Evolutionary conservation across 768 basidiomycete species (phyloP), one percentile per base, ranked within the genome.

Genomic region (Tulasnella sp.): DNA sequence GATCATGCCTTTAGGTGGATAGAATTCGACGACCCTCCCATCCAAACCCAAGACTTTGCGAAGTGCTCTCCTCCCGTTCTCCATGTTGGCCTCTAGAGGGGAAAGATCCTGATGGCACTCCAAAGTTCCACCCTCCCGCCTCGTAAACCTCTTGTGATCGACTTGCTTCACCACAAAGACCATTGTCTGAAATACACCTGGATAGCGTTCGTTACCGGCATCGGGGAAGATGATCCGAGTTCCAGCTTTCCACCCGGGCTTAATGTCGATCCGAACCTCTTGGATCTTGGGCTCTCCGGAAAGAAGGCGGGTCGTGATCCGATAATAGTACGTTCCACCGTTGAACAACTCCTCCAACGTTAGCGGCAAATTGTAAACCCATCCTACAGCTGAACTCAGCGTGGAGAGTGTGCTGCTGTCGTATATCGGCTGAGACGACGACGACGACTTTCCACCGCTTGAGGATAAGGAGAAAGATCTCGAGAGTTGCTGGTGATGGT

Each of bases 81-180:
- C 34, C 14, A 91, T 87, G 50, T 90, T 84, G 72, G 86, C 85
- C 77, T 91, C 90, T 37, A 86, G 86, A 89, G 91, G 91, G 1
- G 91, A 89, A 14, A 94, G 84, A 50, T 89, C 88, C 69, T 92
- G 87, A 58, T 90, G 87, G 83, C 90, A 82, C 76, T 90, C 85
- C 42, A 93, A 86, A 82, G 92, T 90, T 80, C 92, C 89, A 54
- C 89, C 88, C 22, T 89, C 85, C 40, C 75, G 28, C 79, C 93
- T 87, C 24, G 87, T 86, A 83, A 93, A 93, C 46, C 89, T 87
- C 72, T 90, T 86, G 82, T 93, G 91, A 72, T 88, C 87, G 31
- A 88, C 85, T 83, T 92, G 90, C 82, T 92, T 90, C 42, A 93
- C 86, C 73, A 93, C 85, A 83, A 94, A 93, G n/a, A 91, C 89